Percentiles rank a stretch among this genome's conserved stretches.
Evolutionary conservation across 73 alveolate species (phyloP).

Genomic region (Stentor coeruleus): DNA sequence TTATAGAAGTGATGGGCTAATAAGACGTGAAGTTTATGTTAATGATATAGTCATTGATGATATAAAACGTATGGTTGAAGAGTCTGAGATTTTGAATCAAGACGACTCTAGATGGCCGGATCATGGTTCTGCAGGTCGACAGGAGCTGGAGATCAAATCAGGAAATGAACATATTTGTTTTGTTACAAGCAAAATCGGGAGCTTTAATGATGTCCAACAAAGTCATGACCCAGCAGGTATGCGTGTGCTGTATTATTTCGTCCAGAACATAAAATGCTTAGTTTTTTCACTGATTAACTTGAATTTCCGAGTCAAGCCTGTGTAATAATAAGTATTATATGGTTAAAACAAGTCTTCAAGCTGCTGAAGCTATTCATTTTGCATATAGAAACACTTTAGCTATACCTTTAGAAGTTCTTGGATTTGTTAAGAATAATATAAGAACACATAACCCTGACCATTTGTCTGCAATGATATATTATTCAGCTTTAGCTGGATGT

Average conservation of each 20-base stretch:
- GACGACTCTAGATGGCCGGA: slow-evolving; percentile 88
- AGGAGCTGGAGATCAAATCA: slow-evolving; percentile 89
- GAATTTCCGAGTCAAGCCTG: slow-evolving; percentile 85
- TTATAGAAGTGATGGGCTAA: slow-evolving; percentile 77
- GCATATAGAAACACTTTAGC: not conserved
- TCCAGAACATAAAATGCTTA: slow-evolving; percentile 81
- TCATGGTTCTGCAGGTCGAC: slow-evolving; percentile 84
- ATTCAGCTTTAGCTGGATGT: not conserved
- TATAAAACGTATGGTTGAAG: slow-evolving; percentile 70
- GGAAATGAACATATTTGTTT: slow-evolving; percentile 77
- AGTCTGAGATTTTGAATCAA: slow-evolving; percentile 73
- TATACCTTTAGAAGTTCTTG: not conserved
- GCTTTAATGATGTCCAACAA: slow-evolving; percentile 76
- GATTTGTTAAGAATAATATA: not conserved
- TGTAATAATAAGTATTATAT: too few relatives aligned
- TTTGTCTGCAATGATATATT: not conserved
- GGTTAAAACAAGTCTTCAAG: not conserved
- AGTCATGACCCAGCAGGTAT: slow-evolving; percentile 91
- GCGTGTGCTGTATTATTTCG: slow-evolving; percentile 69
- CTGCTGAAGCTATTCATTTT: not conserved
- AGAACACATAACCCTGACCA: not conserved
- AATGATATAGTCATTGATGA: slow-evolving; percentile 71
- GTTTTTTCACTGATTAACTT: slow-evolving; percentile 77
- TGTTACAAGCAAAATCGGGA: slow-evolving; percentile 81
- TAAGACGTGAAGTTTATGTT: slow-evolving; percentile 87